Percentiles rank a stretch among this genome's conserved stretches.
Evolutionary conservation across 805 yeast genomes (phyloP).

Genomic region (Candida xyloterini): DNA sequence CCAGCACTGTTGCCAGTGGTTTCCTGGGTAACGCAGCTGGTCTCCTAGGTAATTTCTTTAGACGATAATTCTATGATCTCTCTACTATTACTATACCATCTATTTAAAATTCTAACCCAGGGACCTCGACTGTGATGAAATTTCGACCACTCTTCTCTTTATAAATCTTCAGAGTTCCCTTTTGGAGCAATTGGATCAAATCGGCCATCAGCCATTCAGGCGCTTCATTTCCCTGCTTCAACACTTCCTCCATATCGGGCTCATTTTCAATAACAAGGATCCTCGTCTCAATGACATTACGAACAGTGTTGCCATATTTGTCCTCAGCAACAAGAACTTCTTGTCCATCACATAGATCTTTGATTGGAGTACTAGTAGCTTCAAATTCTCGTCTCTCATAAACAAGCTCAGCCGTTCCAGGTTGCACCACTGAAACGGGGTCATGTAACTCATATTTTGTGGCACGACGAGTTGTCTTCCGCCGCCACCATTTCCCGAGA

Average conservation of each 20-base stretch:
- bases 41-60: conserved; percentile 1
- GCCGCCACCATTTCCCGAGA: conserved; percentile 20
- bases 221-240: conserved; percentile 17
- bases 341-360: conserved; percentile 3
- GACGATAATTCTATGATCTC: conserved; percentile 1
- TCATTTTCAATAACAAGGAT: conserved; percentile 24
- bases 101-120: conserved; percentile 10
- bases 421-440: conserved; percentile 7
- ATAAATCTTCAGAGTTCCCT: conserved; percentile 19
- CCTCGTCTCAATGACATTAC: conserved; percentile 16
- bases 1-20: conserved; percentile 49
- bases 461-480: conserved; percentile 6
- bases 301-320: conserved; percentile 6
- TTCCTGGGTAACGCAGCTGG: conserved; percentile 43
- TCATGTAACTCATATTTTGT: conserved; percentile 4
- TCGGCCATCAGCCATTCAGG: conserved; percentile 19
- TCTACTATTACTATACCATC: neutral
- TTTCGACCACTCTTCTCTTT: conserved; percentile 18
- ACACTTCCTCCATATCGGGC: conserved; percentile 16
- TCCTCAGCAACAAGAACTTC: conserved; percentile 12
- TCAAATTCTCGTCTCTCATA: conserved; percentile 13
- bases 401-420: conserved; percentile 11
- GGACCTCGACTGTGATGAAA: conserved; percentile 23
- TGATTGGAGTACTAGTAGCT: conserved; percentile 17
- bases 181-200: conserved; percentile 18